Evolutionary conservation across 2,329 filamentous ascomycete species (phyloP), one percentile per base, ranked within the genome.

Genomic region (Colletotrichum acutatum): DNA sequence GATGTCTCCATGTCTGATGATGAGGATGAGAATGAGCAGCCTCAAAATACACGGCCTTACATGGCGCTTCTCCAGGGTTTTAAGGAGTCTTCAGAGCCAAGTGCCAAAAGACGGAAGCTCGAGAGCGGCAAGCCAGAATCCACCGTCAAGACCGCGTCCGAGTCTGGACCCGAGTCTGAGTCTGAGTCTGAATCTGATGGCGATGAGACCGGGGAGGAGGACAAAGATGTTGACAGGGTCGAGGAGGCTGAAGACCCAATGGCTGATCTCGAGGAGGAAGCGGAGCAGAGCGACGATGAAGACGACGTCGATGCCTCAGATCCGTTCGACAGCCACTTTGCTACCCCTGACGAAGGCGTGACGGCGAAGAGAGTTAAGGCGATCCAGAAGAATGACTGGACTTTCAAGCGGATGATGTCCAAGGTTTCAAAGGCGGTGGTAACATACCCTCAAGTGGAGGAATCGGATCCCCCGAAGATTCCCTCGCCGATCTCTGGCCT

Each of bases 281-380:
- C 78, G 30, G 56, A 76, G 28, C 72, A 73, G 28, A 66, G 68
- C 7, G 75, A 75, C n/a, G 74, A 78, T 37, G 77, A 78, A 34
- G 76, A 73, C 34, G 75, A 77, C 16, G 86, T 88, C 60, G 86
- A 90, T 75, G 80, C 84, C 32, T 83, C 82, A 1, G 94, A 97
- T 80, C 93, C 94, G 0, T 98, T 97, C 78, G 93, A 97, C 75
- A 83, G 86, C 8, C 96, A 98, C 82, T 97, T 97, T 80, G 90
- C 90, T 42, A 87, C 87, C 54, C 90, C 91, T 0, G 89, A 95
- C 58, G 89, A 93, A 61, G 86, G 87, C 6, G 82, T 88, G 54
- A 83, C 95, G 8, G 83, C 87, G 1, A 83, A 84, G 76, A 89
- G 84, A n/a, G 78, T 92, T 8, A 83, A 85, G 66, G 84, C 86